Evolutionary conservation across 176 grass and related monocot species (phyloP), one percentile per base, ranked within the genome.

Genomic region (Oryza longistaminata): DNA sequence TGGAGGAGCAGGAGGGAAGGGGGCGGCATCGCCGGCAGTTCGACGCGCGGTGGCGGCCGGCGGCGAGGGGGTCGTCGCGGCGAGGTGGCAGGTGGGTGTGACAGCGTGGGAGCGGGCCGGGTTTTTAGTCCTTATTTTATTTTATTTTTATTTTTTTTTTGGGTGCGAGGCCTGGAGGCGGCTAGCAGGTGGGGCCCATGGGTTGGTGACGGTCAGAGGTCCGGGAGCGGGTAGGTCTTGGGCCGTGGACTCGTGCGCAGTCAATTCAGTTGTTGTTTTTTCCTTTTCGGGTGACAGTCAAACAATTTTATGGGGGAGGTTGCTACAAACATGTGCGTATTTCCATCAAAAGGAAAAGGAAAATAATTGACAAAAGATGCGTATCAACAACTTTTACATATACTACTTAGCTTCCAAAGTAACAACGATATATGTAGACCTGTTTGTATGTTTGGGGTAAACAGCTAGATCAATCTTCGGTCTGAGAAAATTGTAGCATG

Each of bases 1-100:
- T 90, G 89, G 80, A 79, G 85, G 16, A 83, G 85, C n/a, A 84
- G 75, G 62, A 87, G 70, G 70, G 89, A 87, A 2, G 75, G 75
- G 17, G 89, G 68, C 64, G 85, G 60, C 85, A 90, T 90, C 79
- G 64, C 50, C 5, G 45, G 48, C 74, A 19, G 31, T 4, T 19
- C n/a, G 33, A 19, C 40, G 60, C 71, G 55, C 24, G 60, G 44
- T 6, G 76, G 82, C 81, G 45, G 78, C n/a, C 64, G 78, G 64
- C 58, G 58, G 45, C 35, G 58, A 4, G 53, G 6, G 53, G 22
- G 17, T 17, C 17, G 13, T 50, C 17, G 16, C 15, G 17, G 52
- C 52, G 52, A 16, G 16, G 50, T 7, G 52, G 60, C 66, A 81
- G 79, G 72, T 40, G 39, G 39, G 39, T 7, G 39, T 40, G 39